Percentiles rank a stretch among this genome's conserved stretches.
Conservation (phyloP, 306 rosid species). For the peach (Prunus persica) region DNA sequence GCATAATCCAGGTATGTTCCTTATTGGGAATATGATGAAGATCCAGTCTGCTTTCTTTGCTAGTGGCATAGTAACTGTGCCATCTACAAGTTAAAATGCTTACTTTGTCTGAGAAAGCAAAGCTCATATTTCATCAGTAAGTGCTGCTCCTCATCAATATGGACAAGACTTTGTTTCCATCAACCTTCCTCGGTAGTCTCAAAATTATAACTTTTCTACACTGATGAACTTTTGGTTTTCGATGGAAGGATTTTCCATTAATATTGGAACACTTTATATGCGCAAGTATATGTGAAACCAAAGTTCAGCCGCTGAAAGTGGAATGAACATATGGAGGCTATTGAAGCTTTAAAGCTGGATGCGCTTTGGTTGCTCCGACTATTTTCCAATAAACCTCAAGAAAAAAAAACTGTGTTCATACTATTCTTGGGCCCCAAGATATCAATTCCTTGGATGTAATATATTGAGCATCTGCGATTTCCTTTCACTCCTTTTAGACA, state of each 20-base stretch:
- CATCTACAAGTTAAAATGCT: not conserved
- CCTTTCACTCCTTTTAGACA: not conserved
- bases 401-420: not conserved
- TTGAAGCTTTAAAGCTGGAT: slow-evolving; percentile 17
- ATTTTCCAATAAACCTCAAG: not conserved
- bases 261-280: not conserved
- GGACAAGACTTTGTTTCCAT: not conserved
- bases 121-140: not conserved
- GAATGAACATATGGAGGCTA: slow-evolving; percentile 17
- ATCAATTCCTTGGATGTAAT: slow-evolving; percentile 6
- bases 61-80: not conserved
- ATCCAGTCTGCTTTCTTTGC: not conserved
- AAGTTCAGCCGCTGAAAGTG: slow-evolving; percentile 29
- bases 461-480: not conserved
- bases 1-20: not conserved
- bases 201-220: not conserved
- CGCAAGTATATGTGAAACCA: not conserved
- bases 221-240: not conserved
- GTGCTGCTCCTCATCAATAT: not conserved
- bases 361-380: not conserved
- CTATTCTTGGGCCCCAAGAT: not conserved
- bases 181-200: not conserved
- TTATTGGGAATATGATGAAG: not conserved
- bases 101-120: not conserved
- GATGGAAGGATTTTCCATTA: not conserved